phyloP scores from a whole-genome alignment of 1,284 basidiomycete species.

The Tilletia indica region DNA sequence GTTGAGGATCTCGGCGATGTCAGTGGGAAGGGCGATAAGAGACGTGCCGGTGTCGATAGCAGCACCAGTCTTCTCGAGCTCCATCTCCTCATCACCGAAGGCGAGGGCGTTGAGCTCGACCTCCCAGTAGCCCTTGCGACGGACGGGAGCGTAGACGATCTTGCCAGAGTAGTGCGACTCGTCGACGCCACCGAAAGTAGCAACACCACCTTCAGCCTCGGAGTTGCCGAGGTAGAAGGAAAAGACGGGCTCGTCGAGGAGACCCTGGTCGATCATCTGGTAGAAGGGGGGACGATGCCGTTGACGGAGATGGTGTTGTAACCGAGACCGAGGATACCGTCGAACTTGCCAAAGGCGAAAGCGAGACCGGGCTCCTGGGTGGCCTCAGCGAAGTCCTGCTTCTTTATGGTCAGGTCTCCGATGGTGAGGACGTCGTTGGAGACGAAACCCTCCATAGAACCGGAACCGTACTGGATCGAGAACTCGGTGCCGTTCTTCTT shows the following conservation, averaged over 20 bases:
- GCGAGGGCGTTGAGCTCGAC: conserved; percentile 58
- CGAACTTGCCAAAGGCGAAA: conserved; percentile 85
- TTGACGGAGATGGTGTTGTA: conserved; percentile 97
- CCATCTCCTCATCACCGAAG: conserved; percentile 68
- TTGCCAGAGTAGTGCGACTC: conserved; percentile 73
- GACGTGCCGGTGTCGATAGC: conserved; percentile 80
- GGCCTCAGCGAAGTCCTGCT: conserved; percentile 92
- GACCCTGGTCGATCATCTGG: conserved; percentile 79
- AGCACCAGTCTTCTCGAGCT: conserved; percentile 79
- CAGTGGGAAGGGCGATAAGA: conserved; percentile 84
- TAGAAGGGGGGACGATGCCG: conserved; percentile 94
- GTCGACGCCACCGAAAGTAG: conserved; percentile 90
- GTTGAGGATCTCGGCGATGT: conserved; percentile 97
- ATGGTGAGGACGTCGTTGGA: conserved; percentile 80
- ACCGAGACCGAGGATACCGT: conserved; percentile 90
- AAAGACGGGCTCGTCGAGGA: conserved; percentile 84
- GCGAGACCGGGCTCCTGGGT: conserved; percentile 94
- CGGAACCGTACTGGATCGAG: conserved; percentile 91
- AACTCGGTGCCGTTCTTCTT: conserved; percentile 88
- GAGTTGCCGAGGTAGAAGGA: conserved; percentile 89
- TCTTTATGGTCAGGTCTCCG: conserved; percentile 75
- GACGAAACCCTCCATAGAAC: conserved; percentile 94
- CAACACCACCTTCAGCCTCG: conserved; percentile 87
- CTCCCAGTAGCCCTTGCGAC: conserved; percentile 93
- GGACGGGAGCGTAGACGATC: conserved; percentile 83